Evolutionary conservation across 108 stramenopile genomes (phyloP).

Genomic region (Nitzschia sp.): DNA sequence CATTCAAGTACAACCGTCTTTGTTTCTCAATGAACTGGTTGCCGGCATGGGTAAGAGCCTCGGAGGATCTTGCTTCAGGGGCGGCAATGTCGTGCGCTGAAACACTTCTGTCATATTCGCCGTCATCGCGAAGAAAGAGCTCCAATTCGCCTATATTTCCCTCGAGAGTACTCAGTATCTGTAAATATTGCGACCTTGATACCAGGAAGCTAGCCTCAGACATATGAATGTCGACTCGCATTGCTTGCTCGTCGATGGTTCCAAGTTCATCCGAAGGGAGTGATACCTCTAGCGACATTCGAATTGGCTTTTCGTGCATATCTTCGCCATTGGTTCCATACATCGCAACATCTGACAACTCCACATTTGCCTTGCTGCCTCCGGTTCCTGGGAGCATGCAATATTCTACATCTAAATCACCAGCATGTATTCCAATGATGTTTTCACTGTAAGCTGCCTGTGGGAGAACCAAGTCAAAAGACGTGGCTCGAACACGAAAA

Average conservation of each 20-base stretch:
- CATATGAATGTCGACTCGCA: conserved; percentile 57
- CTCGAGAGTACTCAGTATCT: conserved; percentile 68
- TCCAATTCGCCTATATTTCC: conserved; percentile 67
- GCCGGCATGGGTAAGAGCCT: conserved; percentile 66
- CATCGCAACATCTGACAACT: conserved; percentile 53
- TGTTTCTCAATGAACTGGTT: conserved; percentile 45
- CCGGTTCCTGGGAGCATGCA: conserved; percentile 44
- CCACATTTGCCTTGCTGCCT: conserved; percentile 51
- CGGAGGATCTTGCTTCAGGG: background rate
- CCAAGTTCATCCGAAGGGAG: conserved; percentile 54
- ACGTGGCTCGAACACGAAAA: conserved; percentile 63
- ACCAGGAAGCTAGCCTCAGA: conserved; percentile 57
- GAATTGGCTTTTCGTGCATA: conserved; percentile 63
- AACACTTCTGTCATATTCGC: conserved; percentile 10
- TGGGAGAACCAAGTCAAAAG: conserved; percentile 76
- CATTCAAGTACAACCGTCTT: conserved; percentile 54
- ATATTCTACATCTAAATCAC: conserved; percentile 56
- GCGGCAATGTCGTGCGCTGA: background rate
- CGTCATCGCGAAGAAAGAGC: conserved; percentile 58
- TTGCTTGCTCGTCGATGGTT: conserved; percentile 70
- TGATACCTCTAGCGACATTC: conserved; percentile 45
- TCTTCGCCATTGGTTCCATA: conserved; percentile 34
- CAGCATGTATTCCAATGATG: conserved; percentile 53
- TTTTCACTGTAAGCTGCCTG: conserved; percentile 60
- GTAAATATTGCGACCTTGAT: conserved; percentile 60